These are phyloP conservation scores for Tolypocladium sp. DNA, from an alignment of 2,329 filamentous ascomycete species.

Conservation along the genomic window DNA sequence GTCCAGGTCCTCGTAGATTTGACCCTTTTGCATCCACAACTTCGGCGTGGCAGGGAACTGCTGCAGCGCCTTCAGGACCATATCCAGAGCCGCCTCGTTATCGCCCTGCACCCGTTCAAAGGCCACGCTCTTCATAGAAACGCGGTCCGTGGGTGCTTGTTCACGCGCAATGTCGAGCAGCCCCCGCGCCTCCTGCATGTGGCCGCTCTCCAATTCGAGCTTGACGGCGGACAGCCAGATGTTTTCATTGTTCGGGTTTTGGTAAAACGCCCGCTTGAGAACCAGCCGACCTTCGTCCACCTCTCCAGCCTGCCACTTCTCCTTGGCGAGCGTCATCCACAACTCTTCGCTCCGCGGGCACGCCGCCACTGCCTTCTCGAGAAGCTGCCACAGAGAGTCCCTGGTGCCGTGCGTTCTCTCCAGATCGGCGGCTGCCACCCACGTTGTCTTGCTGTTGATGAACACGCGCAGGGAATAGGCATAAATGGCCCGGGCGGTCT, in stretches of 20 bases:
- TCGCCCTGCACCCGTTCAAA: slow-evolving; percentile 84
- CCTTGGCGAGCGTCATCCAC: slow-evolving; percentile 93
- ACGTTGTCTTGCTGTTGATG: slow-evolving; percentile 76
- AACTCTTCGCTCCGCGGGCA: slow-evolving; percentile 85
- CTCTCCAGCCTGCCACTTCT: slow-evolving; percentile 85
- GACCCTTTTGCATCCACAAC: slow-evolving; percentile 97
- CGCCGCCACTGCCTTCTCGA: slow-evolving; percentile 89
- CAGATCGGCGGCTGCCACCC: slow-evolving; percentile 83
- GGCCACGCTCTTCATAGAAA: slow-evolving; percentile 93
- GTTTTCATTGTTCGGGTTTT: slow-evolving; percentile 94
- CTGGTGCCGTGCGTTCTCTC: slow-evolving; percentile 83
- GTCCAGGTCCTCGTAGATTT: slow-evolving; percentile 82
- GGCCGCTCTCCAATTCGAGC: slow-evolving; percentile 81
- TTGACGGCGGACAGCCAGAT: slow-evolving; percentile 97
- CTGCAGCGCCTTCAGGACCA: slow-evolving; percentile 78
- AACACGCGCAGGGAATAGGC: slow-evolving; percentile 86
- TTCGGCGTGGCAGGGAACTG: slow-evolving; percentile 80
- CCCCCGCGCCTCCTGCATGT: slow-evolving; percentile 72
- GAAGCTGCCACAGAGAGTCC: slow-evolving; percentile 71
- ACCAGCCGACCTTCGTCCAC: slow-evolving; percentile 80
- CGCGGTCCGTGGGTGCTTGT: slow-evolving; percentile 87
- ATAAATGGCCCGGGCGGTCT: slow-evolving; percentile 89
- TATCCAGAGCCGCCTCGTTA: slow-evolving; percentile 70
- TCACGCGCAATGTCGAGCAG: slow-evolving; percentile 75
- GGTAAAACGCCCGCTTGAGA: slow-evolving; percentile 81